These are phyloP conservation scores for Pisolithus microcarpus DNA, from an alignment of 768 basidiomycete genomes.

Conservation along the genomic window DNA sequence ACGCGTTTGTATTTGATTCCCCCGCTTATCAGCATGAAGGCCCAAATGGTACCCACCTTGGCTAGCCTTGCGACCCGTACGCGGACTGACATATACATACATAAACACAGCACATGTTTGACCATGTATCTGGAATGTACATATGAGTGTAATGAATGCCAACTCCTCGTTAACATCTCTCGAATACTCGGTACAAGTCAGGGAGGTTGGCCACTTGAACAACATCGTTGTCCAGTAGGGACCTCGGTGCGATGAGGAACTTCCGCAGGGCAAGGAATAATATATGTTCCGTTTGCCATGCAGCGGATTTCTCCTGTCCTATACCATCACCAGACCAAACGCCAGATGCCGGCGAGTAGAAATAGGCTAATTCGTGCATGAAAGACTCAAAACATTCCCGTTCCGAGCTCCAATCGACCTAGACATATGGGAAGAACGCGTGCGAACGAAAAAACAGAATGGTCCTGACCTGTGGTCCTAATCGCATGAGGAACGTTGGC, in stretches of 20 bases:
- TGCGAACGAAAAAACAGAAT: neutral
- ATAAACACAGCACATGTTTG: neutral
- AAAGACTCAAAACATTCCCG: conserved; percentile 80
- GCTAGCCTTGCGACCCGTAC: conserved; percentile 3
- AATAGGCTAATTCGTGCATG: conserved; percentile 84
- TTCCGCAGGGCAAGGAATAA: conserved; percentile 81
- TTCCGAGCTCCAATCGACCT: conserved; percentile 90
- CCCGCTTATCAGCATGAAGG: conserved; percentile 37
- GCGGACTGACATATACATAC: neutral
- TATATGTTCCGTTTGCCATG: conserved; percentile 88
- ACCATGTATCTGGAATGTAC: no score
- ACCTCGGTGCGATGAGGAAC: conserved; percentile 63
- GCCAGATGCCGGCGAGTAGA: conserved; percentile 57
- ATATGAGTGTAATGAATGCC: no score
- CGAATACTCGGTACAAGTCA: conserved; percentile 91
- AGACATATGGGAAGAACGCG: conserved; percentile 2
- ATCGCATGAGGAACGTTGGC: conserved; percentile 82
- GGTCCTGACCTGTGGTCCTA: conserved; percentile 73
- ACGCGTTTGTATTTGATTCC: conserved; percentile 61
- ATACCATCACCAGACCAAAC: conserved; percentile 26
- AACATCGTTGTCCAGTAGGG: conserved; percentile 63
- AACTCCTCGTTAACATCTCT: conserved; percentile 58
- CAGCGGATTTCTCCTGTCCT: conserved; percentile 45
- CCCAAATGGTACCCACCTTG: conserved; percentile 34
- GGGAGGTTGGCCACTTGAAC: conserved; percentile 86